A percentile compares a stretch with the other conserved stretches of the same genome.
phyloP scores from a whole-genome alignment of 2,329 filamentous ascomycete genomes.

The Ceratocystis harringtonii region DNA sequence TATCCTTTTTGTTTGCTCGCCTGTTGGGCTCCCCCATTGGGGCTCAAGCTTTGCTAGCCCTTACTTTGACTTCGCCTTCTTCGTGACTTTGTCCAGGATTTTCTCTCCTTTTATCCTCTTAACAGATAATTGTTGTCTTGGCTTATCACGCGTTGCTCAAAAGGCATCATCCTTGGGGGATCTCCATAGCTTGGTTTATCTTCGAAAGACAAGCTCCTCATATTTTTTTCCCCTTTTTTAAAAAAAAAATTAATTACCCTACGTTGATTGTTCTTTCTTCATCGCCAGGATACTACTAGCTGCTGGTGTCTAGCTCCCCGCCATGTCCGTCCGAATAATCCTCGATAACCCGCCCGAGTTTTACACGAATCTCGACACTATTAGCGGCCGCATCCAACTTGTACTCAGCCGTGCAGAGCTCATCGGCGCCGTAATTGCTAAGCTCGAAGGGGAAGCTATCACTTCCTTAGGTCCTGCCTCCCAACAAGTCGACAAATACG shows the following conservation, averaged over 20 bases:
- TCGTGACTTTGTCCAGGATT: background rate
- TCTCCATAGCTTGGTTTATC: background rate
- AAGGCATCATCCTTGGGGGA: background rate
- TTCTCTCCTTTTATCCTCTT: background rate
- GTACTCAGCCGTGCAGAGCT: slow-evolving; percentile 49
- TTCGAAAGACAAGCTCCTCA: background rate
- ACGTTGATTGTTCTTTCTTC: background rate
- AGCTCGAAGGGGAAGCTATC: slow-evolving; percentile 65
- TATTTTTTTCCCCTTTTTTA: background rate
- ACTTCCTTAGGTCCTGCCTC: slow-evolving; percentile 41
- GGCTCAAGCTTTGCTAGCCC: background rate
- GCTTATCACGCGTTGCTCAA: background rate
- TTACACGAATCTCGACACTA: slow-evolving; percentile 65
- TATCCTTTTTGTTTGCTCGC: background rate
- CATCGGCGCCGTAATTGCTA: slow-evolving; percentile 60
- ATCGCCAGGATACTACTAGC: background rate
- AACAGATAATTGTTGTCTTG: background rate
- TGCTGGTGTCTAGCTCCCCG: slow-evolving; percentile 16
- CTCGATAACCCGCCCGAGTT: slow-evolving; percentile 53
- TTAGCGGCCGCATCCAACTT: slow-evolving; percentile 47
- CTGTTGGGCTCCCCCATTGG: background rate
- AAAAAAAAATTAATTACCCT: background rate
- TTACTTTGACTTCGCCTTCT: background rate
- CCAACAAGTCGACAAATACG: slow-evolving; percentile 23
- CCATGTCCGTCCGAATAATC: slow-evolving; percentile 51